Conservation (phyloP, 176 grass and related monocot genomes). For the maize (Zea mays) region DNA sequence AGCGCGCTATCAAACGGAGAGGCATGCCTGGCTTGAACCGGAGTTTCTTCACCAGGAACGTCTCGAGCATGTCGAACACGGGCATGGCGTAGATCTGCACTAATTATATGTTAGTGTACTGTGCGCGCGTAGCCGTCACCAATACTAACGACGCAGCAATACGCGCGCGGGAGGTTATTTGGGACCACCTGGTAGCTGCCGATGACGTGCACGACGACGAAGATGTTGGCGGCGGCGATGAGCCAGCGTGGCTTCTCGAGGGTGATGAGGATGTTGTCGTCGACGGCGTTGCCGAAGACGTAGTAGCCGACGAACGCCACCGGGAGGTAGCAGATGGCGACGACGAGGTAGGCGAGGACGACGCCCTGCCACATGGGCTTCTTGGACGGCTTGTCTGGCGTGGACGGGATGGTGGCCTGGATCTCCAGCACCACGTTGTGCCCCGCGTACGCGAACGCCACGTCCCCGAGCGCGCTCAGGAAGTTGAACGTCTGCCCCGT, state of each 20-base stretch:
- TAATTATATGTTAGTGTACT: too few relatives aligned
- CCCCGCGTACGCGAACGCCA: slow-evolving; percentile 65
- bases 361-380: slow-evolving; percentile 76
- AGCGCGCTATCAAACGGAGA: slow-evolving; percentile 45
- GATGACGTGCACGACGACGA: slow-evolving; percentile 72
- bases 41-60: slow-evolving; percentile 56
- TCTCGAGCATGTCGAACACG: slow-evolving; percentile 69
- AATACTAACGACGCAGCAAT: too few relatives aligned
- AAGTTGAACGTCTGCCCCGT: slow-evolving; percentile 43
- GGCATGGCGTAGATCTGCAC: slow-evolving; percentile 56
- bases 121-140: too few relatives aligned
- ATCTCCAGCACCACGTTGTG: slow-evolving; percentile 92
- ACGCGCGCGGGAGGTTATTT: too few relatives aligned
- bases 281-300: slow-evolving; percentile 62
- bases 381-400: slow-evolving; percentile 64
- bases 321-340: slow-evolving; percentile 77
- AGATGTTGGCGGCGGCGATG: slow-evolving; percentile 62
- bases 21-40: slow-evolving; percentile 41
- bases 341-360: slow-evolving; percentile 56
- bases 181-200: slow-evolving; percentile 58
- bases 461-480: slow-evolving; percentile 47
- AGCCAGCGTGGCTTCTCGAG: slow-evolving; percentile 71
- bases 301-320: slow-evolving; percentile 69
- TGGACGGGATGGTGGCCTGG: slow-evolving; percentile 78
- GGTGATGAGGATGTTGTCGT: slow-evolving; percentile 78